phyloP scores from a whole-genome alignment of 2,329 filamentous ascomycete species.

The Macrophomina pseudophaseolina region DNA sequence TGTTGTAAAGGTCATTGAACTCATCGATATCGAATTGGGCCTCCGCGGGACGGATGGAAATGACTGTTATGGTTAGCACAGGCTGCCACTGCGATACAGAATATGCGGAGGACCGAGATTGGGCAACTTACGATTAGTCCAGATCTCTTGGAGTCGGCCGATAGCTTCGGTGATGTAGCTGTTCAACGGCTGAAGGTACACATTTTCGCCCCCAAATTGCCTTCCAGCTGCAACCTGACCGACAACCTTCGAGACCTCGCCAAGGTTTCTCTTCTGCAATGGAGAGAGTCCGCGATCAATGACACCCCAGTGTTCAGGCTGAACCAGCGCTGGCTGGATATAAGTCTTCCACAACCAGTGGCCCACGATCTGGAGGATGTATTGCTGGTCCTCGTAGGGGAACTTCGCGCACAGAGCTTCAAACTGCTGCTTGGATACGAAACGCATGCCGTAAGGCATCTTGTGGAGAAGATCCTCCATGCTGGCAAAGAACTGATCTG shows the following conservation, averaged over 20 bases:
- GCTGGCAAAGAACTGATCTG: conserved; percentile 83
- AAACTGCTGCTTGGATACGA: conserved; percentile 84
- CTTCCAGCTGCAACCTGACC: conserved; percentile 87
- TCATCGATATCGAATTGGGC: conserved; percentile 97
- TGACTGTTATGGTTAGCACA: conserved; percentile 56
- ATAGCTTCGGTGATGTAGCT: conserved; percentile 87
- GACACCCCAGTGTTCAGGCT: conserved; percentile 91
- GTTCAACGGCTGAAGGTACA: conserved; percentile 94
- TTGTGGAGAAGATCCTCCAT: conserved; percentile 83
- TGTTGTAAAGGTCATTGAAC: conserved; percentile 96
- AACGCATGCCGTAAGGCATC: conserved; percentile 93
- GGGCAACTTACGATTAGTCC: conserved; percentile 62
- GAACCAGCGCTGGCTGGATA: conserved; percentile 84
- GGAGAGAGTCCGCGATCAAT: conserved; percentile 88
- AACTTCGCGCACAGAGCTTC: conserved; percentile 78
- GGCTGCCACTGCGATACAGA: background rate
- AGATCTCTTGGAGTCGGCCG: conserved; percentile 76
- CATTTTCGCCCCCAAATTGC: conserved; percentile 90
- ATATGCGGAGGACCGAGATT: background rate
- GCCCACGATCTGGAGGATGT: conserved; percentile 80
- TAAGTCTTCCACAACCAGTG: conserved; percentile 96
- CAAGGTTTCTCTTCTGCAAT: conserved; percentile 88
- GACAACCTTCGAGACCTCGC: conserved; percentile 89
- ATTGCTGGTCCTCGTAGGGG: conserved; percentile 75
- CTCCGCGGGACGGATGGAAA: conserved; percentile 85